Evolutionary conservation across 106 monocot species (phyloP).

Genomic region (Acorus calamus): DNA sequence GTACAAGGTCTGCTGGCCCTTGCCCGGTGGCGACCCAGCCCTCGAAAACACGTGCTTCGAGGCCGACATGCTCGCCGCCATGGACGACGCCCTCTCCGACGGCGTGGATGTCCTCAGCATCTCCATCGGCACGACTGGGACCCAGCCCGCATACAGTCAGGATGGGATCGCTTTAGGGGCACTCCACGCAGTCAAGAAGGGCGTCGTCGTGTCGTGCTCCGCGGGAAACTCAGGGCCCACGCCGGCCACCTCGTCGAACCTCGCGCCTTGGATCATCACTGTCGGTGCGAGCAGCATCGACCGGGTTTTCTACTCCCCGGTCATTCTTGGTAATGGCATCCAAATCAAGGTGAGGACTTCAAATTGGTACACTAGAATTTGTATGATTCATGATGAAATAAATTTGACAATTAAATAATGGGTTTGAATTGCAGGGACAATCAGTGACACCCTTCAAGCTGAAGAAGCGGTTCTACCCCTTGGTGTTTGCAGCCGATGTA

Average conservation of each 20-base stretch:
- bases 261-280: slow-evolving; percentile 86
- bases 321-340: slow-evolving; percentile 43
- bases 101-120: slow-evolving; percentile 74
- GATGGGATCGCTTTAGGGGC: slow-evolving; percentile 78
- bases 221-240: slow-evolving; percentile 71
- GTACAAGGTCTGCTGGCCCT: slow-evolving; percentile 90
- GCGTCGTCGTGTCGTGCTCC: slow-evolving; percentile 52
- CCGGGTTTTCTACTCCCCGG: slow-evolving; percentile 33
- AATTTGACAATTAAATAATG: too few species aligned
- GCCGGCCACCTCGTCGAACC: slow-evolving; percentile 44
- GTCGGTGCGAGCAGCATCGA: slow-evolving; percentile 88
- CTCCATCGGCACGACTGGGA: slow-evolving; percentile 49
- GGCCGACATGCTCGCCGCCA: slow-evolving; percentile 77
- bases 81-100: slow-evolving; percentile 73
- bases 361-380: too few species aligned
- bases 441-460: slow-evolving; percentile 50
- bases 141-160: slow-evolving; percentile 7
- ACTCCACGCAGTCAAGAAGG: slow-evolving; percentile 44
- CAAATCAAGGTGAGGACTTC: slow-evolving; percentile 33
- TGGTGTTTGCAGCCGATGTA: slow-evolving; percentile 61
- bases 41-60: slow-evolving; percentile 78
- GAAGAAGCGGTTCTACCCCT: slow-evolving; percentile 29
- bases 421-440: slow-evolving; percentile 37
- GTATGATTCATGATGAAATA: too few species aligned
- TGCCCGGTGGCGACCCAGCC: slow-evolving; percentile 72